Conservation (phyloP, 805 yeast species). For the Isabelozyma heimii region DNA sequence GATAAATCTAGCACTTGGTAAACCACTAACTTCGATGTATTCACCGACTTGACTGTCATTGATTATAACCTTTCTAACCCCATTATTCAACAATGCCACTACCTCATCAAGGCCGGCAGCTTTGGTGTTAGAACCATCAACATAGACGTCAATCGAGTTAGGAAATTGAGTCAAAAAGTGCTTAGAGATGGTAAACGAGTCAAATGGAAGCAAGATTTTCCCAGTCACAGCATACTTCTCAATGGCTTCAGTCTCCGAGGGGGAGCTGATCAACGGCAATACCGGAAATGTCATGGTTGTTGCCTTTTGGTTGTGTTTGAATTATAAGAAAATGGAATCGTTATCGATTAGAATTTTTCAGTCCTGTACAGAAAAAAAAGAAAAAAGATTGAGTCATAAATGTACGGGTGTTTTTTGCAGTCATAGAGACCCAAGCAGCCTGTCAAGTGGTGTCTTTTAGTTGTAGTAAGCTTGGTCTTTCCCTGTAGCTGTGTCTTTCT, state of each 20-base stretch:
- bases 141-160: conserved; percentile 20
- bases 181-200: conserved; percentile 24
- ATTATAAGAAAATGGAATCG: not conserved
- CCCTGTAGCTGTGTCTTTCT: not conserved
- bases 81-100: conserved; percentile 57
- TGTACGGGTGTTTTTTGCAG: not conserved
- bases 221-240: conserved; percentile 31
- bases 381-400: not conserved
- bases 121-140: conserved; percentile 23
- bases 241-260: conserved; percentile 11
- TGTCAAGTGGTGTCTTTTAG: too few species aligned
- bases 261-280: conserved; percentile 30
- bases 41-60: conserved; percentile 21
- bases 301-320: too few species aligned
- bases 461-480: too few species aligned
- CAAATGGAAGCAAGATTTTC: conserved; percentile 27
- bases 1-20: conserved; percentile 50
- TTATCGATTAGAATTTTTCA: not conserved
- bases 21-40: conserved; percentile 41
- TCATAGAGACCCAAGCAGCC: too few species aligned
- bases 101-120: conserved; percentile 41
- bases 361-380: not conserved
- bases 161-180: conserved; percentile 32
- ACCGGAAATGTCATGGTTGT: conserved; percentile 36
- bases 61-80: conserved; percentile 50